Evolutionary conservation across 2,329 filamentous ascomycete genomes (phyloP).

Genomic region (Bipolaris bicolor): DNA sequence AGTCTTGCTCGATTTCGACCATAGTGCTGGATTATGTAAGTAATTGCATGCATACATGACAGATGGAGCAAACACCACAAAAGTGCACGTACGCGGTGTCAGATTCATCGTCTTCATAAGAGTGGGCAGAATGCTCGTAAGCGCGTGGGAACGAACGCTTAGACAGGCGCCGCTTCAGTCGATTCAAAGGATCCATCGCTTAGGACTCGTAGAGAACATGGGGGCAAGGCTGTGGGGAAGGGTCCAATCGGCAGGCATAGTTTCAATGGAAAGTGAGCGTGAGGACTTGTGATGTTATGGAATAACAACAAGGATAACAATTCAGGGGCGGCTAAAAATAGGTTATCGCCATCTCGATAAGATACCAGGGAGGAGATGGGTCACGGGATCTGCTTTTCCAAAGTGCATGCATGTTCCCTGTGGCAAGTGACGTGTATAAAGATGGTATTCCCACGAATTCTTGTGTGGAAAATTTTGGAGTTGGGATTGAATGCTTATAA

Average conservation of each 20-base stretch:
- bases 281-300: not conserved
- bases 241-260: slow-evolving; percentile 1
- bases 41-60: not conserved
- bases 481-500: not conserved
- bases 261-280: not conserved
- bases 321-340: slow-evolving; percentile 8
- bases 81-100: not conserved
- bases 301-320: not conserved
- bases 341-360: not conserved
- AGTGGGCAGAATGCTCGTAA: not conserved
- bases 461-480: too few relatives aligned
- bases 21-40: not conserved
- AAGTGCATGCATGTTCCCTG: too few relatives aligned
- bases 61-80: not conserved
- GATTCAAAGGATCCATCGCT: slow-evolving; percentile 1
- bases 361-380: not conserved
- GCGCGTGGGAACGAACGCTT: not conserved
- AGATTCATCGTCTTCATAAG: not conserved
- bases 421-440: too few relatives aligned
- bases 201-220: not conserved
- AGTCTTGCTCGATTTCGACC: not conserved
- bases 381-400: not conserved
- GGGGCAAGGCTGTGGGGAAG: not conserved
- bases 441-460: too few relatives aligned
- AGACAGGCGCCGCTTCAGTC: slow-evolving; percentile 2